A percentile compares a stretch with the other conserved stretches of the same genome.
phyloP scores from a whole-genome alignment of 176 grass and related monocot genomes.

The Coix lacrymajobi region DNA sequence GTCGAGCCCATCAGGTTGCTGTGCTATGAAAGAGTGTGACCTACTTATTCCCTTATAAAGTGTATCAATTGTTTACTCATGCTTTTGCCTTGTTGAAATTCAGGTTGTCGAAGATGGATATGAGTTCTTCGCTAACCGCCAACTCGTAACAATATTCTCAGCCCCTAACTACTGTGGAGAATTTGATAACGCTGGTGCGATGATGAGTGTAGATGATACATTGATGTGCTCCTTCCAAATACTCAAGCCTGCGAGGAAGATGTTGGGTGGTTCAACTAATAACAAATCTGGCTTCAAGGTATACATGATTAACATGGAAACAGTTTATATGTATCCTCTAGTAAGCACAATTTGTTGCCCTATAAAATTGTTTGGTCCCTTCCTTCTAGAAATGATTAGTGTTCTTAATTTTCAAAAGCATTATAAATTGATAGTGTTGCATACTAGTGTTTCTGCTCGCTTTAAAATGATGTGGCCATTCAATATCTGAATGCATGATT shows the following conservation, averaged over 20 bases:
- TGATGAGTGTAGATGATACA: slow-evolving; percentile 77
- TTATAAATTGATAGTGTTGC: neutral
- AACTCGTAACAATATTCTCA: slow-evolving; percentile 70
- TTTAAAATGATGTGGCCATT: neutral
- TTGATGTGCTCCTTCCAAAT: slow-evolving; percentile 80
- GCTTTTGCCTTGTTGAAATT: neutral
- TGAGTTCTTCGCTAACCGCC: slow-evolving; percentile 63
- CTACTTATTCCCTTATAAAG: neutral
- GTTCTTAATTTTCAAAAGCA: neutral
- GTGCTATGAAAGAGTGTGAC: neutral
- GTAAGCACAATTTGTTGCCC: neutral
- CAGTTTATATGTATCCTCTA: neutral
- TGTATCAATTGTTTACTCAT: neutral
- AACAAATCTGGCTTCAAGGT: slow-evolving; percentile 61
- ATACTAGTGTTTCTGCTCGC: neutral
- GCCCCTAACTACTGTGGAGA: slow-evolving; percentile 79
- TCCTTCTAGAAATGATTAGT: neutral
- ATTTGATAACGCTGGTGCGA: slow-evolving; percentile 80
- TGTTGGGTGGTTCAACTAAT: slow-evolving; percentile 34
- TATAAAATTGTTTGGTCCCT: neutral
- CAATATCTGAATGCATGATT: neutral
- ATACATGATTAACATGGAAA: neutral
- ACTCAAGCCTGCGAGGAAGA: slow-evolving; percentile 53
- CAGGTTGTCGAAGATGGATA: slow-evolving; percentile 86
- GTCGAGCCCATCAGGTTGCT: slow-evolving; percentile 68